A percentile compares a stretch with the other conserved stretches of the same genome.
These are phyloP conservation scores for Noccaea caerulescens DNA, from an alignment of 345 rosid species.

Conservation along the genomic window DNA sequence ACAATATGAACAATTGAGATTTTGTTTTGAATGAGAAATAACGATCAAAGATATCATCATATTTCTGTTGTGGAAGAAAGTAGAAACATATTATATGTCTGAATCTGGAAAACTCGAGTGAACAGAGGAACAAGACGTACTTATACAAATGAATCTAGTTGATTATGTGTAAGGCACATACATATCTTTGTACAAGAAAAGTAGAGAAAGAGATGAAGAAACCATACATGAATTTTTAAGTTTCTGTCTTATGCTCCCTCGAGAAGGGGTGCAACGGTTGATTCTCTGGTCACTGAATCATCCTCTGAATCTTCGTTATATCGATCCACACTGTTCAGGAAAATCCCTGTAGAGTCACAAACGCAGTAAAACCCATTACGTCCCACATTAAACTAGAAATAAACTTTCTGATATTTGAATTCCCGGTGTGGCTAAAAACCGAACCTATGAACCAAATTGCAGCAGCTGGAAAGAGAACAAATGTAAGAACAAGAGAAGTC, in stretches of 20 bases:
- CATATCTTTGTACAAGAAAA: constrained; percentile 22
- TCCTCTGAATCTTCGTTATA: constrained; percentile 63
- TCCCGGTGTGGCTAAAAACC: constrained; percentile 1
- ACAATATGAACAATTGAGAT: background rate
- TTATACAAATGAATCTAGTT: too few relatives aligned
- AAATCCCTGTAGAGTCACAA: constrained; percentile 59
- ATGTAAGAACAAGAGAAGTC: constrained; percentile 80
- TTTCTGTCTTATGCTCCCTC: constrained; percentile 42
- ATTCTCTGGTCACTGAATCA: constrained; percentile 41
- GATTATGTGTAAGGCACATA: background rate
- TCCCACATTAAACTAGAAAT: background rate
- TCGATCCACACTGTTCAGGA: constrained; percentile 70
- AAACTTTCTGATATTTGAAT: background rate
- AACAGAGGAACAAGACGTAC: too few relatives aligned
- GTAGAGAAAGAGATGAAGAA: background rate
- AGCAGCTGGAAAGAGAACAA: constrained; percentile 81
- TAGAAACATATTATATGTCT: too few relatives aligned
- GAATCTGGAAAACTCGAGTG: too few relatives aligned
- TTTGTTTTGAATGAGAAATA: constrained; percentile 8
- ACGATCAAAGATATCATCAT: background rate
- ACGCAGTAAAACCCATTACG: constrained; percentile 11
- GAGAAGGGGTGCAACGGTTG: constrained; percentile 60
- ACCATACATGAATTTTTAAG: constrained; percentile 9
- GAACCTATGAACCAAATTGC: constrained; percentile 82
- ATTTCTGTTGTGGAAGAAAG: background rate